Evolutionary conservation across 2,329 filamentous ascomycete genomes (phyloP).

Genomic region (Xenoacremonium recifei): DNA sequence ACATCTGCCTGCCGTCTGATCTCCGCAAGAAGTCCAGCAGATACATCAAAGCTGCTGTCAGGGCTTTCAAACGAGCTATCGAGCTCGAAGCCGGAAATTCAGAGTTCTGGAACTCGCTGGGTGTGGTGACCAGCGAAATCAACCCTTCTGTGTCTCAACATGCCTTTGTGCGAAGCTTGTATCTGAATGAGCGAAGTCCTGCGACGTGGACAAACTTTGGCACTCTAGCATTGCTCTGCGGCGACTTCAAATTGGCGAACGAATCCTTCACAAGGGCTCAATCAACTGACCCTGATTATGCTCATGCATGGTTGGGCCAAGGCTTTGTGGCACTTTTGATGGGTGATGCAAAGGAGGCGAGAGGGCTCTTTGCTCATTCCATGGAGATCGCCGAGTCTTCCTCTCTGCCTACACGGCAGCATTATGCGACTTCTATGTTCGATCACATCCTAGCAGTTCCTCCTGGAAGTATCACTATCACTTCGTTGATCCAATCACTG

Average conservation of each 20-base stretch:
- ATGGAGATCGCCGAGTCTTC: conserved; percentile 88
- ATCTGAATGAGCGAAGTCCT: conserved; percentile 84
- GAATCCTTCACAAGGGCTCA: conserved; percentile 88
- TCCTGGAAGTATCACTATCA: conserved; percentile 44
- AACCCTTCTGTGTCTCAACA: conserved; percentile 90
- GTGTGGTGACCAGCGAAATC: conserved; percentile 82
- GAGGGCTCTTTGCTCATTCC: conserved; percentile 86
- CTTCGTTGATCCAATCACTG: conserved; percentile 76
- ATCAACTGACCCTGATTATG: conserved; percentile 90
- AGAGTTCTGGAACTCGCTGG: conserved; percentile 96
- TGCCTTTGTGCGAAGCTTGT: conserved; percentile 86
- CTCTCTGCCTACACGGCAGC: conserved; percentile 68
- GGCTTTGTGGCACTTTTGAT: conserved; percentile 77
- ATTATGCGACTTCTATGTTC: conserved; percentile 79
- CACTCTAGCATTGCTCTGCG: conserved; percentile 78
- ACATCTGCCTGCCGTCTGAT: conserved; percentile 58
- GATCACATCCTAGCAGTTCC: conserved; percentile 69
- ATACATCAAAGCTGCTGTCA: conserved; percentile 78
- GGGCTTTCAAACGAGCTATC: conserved; percentile 93
- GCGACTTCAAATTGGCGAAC: conserved; percentile 83
- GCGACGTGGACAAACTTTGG: conserved; percentile 90
- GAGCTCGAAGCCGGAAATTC: conserved; percentile 91
- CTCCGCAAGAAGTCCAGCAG: conserved; percentile 58
- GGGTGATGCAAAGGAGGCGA: conserved; percentile 74
- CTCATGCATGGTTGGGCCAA: conserved; percentile 92